phyloP scores from a whole-genome alignment of 129 eudicot genomes.

The Oenanthe sinensis region DNA sequence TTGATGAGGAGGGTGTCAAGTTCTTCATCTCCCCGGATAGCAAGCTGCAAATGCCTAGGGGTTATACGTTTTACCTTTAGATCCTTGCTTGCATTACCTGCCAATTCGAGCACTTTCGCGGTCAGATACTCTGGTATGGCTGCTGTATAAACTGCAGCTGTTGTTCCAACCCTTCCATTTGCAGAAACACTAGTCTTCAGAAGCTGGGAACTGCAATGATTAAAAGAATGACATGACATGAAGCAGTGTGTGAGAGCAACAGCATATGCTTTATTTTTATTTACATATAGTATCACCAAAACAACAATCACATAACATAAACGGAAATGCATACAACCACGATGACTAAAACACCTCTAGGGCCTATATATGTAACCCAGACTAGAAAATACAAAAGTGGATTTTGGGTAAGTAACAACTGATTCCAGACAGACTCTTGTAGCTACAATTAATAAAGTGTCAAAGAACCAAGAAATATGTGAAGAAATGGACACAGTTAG shows the following conservation, averaged over 20 bases:
- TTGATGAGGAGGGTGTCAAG: conserved; percentile 70
- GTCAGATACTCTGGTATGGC: conserved; percentile 62
- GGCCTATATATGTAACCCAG: too few relatives aligned
- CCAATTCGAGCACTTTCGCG: conserved; percentile 65
- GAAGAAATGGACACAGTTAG: too few relatives aligned
- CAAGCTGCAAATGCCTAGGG: conserved; percentile 68
- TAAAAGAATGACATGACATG: background rate
- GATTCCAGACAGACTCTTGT: too few relatives aligned
- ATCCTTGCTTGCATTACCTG: conserved; percentile 75
- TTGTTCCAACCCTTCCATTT: conserved; percentile 65
- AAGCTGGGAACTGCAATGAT: conserved; percentile 45
- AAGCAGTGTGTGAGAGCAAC: background rate
- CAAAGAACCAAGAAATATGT: too few relatives aligned
- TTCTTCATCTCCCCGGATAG: conserved; percentile 77
- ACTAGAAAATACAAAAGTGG: too few relatives aligned
- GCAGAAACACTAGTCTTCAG: conserved; percentile 50
- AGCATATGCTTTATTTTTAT: background rate
- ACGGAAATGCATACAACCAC: too few relatives aligned
- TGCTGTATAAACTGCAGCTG: conserved; percentile 70
- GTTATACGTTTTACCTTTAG: conserved; percentile 67
- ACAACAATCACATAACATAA: background rate
- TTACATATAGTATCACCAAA: background rate
- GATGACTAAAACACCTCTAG: too few relatives aligned
- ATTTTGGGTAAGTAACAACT: too few relatives aligned
- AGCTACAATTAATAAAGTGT: too few relatives aligned